Evolutionary conservation across 2,329 filamentous ascomycete species (phyloP).

Genomic region (Stenocarpella maydis): DNA sequence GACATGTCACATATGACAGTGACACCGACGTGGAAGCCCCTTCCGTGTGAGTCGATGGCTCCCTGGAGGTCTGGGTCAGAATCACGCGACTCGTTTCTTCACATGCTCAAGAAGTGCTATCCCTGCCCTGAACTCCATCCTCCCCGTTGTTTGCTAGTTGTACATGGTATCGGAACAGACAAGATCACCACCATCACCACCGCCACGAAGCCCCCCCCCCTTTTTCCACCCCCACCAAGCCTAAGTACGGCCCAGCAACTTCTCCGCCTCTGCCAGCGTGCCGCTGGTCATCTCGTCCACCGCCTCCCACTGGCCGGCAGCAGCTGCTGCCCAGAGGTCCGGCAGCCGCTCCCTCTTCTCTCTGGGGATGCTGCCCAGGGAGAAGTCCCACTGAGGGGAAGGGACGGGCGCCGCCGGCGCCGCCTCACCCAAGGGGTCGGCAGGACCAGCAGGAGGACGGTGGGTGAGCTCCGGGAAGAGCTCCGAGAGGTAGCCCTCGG

Average conservation of each 20-base stretch:
- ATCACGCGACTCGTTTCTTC: neutral
- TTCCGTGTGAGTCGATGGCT: neutral
- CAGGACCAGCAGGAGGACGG: neutral
- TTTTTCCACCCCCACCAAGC: neutral
- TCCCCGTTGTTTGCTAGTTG: neutral
- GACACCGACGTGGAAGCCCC: neutral
- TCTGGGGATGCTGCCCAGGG: neutral
- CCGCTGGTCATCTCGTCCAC: slow-evolving; percentile 16
- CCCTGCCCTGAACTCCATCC: neutral
- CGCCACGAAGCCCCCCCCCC: neutral
- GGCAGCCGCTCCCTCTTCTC: slow-evolving; percentile 15
- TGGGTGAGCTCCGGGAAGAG: slow-evolving; percentile 26
- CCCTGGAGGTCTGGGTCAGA: neutral
- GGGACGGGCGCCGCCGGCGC: neutral
- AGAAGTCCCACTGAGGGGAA: slow-evolving; percentile 13
- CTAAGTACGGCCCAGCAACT: neutral
- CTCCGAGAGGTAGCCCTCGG: slow-evolving; percentile 7
- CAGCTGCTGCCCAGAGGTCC: slow-evolving; percentile 14
- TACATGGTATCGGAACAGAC: slow-evolving; percentile 4
- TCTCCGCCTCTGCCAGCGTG: neutral
- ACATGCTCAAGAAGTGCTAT: neutral
- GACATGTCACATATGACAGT: neutral
- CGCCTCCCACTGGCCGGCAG: slow-evolving; percentile 1
- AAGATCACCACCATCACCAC: too few species aligned
- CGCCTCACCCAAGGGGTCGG: neutral